Base-by-base conservation (phyloP, 139 green algal genomes). In the Yamagishiella unicocca region DNA sequence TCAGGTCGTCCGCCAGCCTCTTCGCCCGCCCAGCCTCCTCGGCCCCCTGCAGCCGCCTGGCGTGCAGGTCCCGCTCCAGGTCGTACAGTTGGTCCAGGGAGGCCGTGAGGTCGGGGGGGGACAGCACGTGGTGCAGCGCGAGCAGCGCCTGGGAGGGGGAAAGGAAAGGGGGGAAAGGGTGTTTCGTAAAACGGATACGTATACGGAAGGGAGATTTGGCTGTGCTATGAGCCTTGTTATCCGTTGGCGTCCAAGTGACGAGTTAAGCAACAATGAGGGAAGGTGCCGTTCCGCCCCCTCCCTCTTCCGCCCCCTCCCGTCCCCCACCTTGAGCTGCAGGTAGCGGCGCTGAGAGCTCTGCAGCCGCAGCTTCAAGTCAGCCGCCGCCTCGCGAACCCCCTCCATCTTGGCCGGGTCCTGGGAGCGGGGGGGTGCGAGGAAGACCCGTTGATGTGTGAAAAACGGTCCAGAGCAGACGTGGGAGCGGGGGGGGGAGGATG, bases 41-140 rank as follows among this genome's bases (percentile, higher is more conserved):
- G 31, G n/a, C 55, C 5, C 74, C 84, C 38, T 89, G 74, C 73
- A 33, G 40, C 62, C 73, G 82, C 31, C 55, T 61, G 33, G 58
- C 73, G n/a, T n/a, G n/a, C 84, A 89, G 31, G 12, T 68, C 78
- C 84, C 84, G 83, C 74, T 84, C 61, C 71, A 78, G n/a, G 31
- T n/a, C 29, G 43, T 89, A 50, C 43, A 89, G 83, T 31, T 33
- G 22, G 31, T 73, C 77, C 77, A 84, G 77, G 33, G 42, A 55
- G 6, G 66, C 61, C 0, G 9, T 42, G 4, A 84, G 0, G 22
- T 84, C 77, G 45, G 5, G 6, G 77, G 27, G 58, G 0, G 42
- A 45, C 37, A 84, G 31, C 10, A 55, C 35, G 24, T 4, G 3
- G 8, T 4, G 24, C 77, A 84, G 35, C 1, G 38, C 4, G 38